A percentile compares a stretch with the other conserved stretches of the same genome.
phyloP scores from a whole-genome alignment of 2,329 filamentous ascomycete genomes.

The Aspergillus sp. region DNA sequence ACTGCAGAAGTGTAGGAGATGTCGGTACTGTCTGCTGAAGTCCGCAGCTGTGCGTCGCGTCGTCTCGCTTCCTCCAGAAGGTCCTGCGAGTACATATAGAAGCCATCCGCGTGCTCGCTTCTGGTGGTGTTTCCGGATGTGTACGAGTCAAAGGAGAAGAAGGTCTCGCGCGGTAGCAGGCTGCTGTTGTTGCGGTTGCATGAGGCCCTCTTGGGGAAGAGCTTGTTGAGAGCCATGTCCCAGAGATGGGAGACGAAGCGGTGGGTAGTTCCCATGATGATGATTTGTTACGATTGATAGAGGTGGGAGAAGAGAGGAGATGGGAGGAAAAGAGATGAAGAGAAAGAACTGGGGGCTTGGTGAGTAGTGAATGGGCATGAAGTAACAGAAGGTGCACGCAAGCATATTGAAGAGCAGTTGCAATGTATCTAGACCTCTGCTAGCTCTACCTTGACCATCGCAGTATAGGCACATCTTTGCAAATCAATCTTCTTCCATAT shows the following conservation, averaged over 20 bases:
- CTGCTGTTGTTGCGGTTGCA: neutral
- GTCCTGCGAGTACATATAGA: conserved; percentile 23
- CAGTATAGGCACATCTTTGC: no score
- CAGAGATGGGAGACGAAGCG: conserved; percentile 16
- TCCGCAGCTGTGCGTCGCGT: conserved; percentile 3
- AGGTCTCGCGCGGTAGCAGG: neutral
- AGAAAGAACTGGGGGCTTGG: no score
- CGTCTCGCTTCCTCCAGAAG: conserved; percentile 10
- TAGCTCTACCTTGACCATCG: no score
- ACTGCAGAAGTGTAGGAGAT: conserved; percentile 21
- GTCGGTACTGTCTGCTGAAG: conserved; percentile 16
- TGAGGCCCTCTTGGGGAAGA: conserved; percentile 15
- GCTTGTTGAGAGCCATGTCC: conserved; percentile 14
- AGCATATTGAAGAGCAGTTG: neutral
- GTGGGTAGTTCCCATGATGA: conserved; percentile 9
- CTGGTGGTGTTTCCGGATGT: neutral
- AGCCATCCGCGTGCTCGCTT: conserved; percentile 19
- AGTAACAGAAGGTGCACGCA: neutral
- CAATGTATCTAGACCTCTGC: no score
- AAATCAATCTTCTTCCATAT: no score
- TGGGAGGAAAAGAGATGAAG: neutral
- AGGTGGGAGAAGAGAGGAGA: neutral
- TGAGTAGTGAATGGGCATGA: neutral
- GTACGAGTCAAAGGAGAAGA: conserved; percentile 5
- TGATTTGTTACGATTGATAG: neutral